Base-by-base conservation (phyloP, 2,329 filamentous ascomycete genomes). In the Trichoderma sp. region DNA sequence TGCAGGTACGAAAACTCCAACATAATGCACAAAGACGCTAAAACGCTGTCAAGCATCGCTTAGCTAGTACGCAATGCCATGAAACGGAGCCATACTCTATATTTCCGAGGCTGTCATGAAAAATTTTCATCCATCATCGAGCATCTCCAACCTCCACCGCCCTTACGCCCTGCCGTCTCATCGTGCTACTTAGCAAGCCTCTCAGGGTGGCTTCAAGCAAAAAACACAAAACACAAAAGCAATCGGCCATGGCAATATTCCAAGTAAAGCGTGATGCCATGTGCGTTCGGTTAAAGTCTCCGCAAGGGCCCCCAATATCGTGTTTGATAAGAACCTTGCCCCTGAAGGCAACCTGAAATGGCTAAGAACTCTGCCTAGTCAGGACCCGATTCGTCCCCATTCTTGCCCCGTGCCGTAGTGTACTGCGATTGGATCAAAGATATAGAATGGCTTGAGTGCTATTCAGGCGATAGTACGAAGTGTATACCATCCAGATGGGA, bases 11-110 rank as follows among this genome's bases (percentile, higher is more conserved):
- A 43, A 43, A 43, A n/a, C 39, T 43, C 3, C 39, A 43, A 43
- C n/a, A 43, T 37, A 58, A 24, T 14, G 54, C 54, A 59, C 21
- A 26, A 18, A 28, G 39, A 7, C 63, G 63, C 63, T 66, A 66
- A 37, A 66, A 66, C 63, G 24, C 28, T 56, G 24, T 65, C 51
- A 56, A 65, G 52, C 61, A 56, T 56, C 51, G 37, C 52, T 65
- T 65, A 65, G 18, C n/a, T 54, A 43, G 49, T 14, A 55, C 52
- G 30, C 7, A 30, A 28, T 59, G 30, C 26, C 37, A 66, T 66
- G 63, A 66, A 66, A 66, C 63, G 32, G 28, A 49, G 32, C 37
- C 26, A 16, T 59, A 24, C 18, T 43, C 34, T 21, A 21, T 21
- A 37, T 37, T 58, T 18, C 28, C 51, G 37, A 24, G 37, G 28